These are phyloP conservation scores for Meyerozyma smithsonii DNA, from an alignment of 1,139 yeast genomes.

Conservation along the genomic window DNA sequence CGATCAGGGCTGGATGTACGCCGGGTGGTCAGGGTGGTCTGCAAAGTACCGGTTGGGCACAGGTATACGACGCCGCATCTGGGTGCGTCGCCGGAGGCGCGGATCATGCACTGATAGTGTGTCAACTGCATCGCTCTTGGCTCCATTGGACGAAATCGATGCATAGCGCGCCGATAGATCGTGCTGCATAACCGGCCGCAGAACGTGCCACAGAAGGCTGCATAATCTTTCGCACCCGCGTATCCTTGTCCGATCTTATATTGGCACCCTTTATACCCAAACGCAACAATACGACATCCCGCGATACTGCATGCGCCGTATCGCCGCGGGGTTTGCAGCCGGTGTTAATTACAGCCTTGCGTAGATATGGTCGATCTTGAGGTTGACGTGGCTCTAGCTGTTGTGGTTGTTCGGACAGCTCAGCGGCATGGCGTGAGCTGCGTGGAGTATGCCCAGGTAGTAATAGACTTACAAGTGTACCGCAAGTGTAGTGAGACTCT, in stretches of 20 bases:
- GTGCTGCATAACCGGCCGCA: no score
- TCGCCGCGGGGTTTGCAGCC: no score
- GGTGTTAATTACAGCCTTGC: no score
- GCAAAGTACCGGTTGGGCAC: conserved; percentile 2
- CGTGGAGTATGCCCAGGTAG: not conserved
- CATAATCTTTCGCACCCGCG: no score
- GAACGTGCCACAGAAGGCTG: no score
- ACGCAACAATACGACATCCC: no score
- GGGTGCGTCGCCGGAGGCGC: conserved; percentile 1
- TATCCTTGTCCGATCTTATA: no score
- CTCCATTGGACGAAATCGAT: not conserved
- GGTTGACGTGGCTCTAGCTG: not conserved
- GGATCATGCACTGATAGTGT: not conserved
- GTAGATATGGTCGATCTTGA: no score
- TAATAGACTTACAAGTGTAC: not conserved
- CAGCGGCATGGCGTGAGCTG: not conserved
- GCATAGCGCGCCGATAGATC: no score
- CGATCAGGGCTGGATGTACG: conserved; percentile 74
- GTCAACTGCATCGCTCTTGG: not conserved
- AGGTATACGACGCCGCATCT: not conserved
- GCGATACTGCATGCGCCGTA: no score
- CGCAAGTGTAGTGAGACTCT: not conserved
- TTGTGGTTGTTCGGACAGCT: not conserved
- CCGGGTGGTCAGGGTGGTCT: conserved; percentile 2
- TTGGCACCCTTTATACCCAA: no score